Conservation (phyloP, 306 rosid genomes). For the Castanea crenata region DNA sequence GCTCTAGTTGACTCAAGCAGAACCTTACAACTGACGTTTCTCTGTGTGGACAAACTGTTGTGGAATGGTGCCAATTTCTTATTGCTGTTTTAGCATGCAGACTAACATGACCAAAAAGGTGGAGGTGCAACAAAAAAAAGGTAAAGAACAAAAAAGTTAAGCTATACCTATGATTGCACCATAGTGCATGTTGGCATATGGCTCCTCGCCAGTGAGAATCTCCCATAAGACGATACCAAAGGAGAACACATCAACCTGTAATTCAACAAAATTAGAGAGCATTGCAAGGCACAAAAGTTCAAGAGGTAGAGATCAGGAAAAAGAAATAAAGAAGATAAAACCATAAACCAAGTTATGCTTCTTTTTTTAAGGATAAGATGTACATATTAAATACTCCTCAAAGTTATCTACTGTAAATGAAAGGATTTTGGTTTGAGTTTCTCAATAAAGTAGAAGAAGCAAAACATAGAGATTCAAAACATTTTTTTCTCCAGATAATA, state of each 20-base stretch:
- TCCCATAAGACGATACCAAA: slow-evolving; percentile 94
- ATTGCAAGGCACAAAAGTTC: not conserved
- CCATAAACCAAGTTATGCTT: not conserved
- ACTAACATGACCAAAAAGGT: not conserved
- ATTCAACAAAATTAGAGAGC: slow-evolving; percentile 7
- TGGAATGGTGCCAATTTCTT: not conserved
- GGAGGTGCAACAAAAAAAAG: not conserved
- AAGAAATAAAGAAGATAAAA: slow-evolving; percentile 12
- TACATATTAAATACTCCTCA: slow-evolving; percentile 1
- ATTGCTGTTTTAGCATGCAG: not conserved
- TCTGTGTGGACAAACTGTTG: not conserved
- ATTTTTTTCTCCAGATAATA: not conserved
- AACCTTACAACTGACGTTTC: not conserved
- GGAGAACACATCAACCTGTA: slow-evolving; percentile 90
- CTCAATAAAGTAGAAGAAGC: not conserved
- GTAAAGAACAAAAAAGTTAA: slow-evolving; percentile 8
- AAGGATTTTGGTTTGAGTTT: not conserved
- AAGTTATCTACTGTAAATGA: not conserved
- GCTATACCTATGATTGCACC: slow-evolving; percentile 84
- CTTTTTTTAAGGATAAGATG: slow-evolving; percentile 1
- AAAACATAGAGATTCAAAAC: not conserved
- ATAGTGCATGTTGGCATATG: slow-evolving; percentile 94
- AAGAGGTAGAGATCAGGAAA: slow-evolving; percentile 10
- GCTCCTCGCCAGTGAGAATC: slow-evolving; percentile 96
- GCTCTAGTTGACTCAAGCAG: not conserved